Evolutionary conservation across 2,329 filamentous ascomycete species (phyloP).

Genomic region (Trichoderma lentiforme): DNA sequence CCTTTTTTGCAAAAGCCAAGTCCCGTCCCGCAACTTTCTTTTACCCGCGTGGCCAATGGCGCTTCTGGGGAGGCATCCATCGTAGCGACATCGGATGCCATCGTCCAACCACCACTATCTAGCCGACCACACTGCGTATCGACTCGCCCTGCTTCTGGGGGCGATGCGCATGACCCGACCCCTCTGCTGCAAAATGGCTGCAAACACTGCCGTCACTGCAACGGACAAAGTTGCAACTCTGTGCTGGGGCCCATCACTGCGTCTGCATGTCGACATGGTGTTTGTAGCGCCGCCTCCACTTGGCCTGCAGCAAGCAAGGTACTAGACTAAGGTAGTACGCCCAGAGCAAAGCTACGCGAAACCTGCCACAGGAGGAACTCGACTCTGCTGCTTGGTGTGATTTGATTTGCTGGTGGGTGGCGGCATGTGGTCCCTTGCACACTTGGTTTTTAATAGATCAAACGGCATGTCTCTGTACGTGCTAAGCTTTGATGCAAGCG

Average conservation of each 20-base stretch:
- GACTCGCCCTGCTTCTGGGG: slow-evolving; percentile 13
- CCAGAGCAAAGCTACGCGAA: not conserved
- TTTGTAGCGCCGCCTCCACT: slow-evolving; percentile 6
- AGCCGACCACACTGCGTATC: not conserved
- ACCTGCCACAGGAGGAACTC: not conserved
- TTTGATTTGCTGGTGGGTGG: slow-evolving; percentile 3
- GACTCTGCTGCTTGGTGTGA: not conserved
- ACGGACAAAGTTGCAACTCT: not conserved
- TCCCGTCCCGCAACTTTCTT: slow-evolving; percentile 16
- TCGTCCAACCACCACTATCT: slow-evolving; percentile 3
- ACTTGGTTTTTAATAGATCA: not conserved
- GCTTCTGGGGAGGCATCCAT: not conserved
- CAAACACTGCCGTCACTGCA: not conserved
- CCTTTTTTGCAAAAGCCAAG: slow-evolving; percentile 5
- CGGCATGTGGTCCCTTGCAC: slow-evolving; percentile 4
- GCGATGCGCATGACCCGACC: slow-evolving; percentile 8
- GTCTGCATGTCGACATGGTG: not conserved
- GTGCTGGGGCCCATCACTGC: not conserved
- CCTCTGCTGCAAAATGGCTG: not conserved
- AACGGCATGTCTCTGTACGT: not conserved
- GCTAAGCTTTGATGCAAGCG: not conserved
- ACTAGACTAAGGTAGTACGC: not conserved
- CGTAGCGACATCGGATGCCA: slow-evolving; percentile 13
- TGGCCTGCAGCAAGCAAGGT: slow-evolving; percentile 17
- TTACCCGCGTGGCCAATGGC: slow-evolving; percentile 12